Conservation (phyloP, 2,329 filamentous ascomycete species). For the Fonsecaea erecta region DNA sequence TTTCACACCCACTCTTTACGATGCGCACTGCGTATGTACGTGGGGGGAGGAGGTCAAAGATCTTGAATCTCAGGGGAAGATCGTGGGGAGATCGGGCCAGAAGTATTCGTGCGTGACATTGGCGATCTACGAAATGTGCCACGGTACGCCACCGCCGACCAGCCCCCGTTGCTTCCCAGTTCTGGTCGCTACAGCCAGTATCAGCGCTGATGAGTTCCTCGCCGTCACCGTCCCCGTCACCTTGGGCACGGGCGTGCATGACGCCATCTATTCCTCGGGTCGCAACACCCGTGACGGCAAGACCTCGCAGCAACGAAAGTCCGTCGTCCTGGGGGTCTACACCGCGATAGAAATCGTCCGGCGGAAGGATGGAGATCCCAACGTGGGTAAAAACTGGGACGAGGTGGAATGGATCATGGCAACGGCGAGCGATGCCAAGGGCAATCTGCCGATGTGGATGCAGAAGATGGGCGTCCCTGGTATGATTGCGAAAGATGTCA, state of each 20-base stretch:
- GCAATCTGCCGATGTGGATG: slow-evolving; percentile 66
- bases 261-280: slow-evolving; percentile 38
- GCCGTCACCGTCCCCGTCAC: slow-evolving; percentile 42
- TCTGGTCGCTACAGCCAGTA: slow-evolving; percentile 39
- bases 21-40: slow-evolving; percentile 38
- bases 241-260: slow-evolving; percentile 29
- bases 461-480: slow-evolving; percentile 68
- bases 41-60: slow-evolving; percentile 37
- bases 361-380: slow-evolving; percentile 1
- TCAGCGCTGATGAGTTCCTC: slow-evolving; percentile 35
- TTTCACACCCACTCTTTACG: slow-evolving; percentile 47
- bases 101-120: slow-evolving; percentile 25
- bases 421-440: slow-evolving; percentile 72
- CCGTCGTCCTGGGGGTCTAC: slow-evolving; percentile 38
- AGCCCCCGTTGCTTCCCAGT: slow-evolving; percentile 41
- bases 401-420: slow-evolving; percentile 77
- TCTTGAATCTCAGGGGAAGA: slow-evolving; percentile 16
- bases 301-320: slow-evolving; percentile 36
- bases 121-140: slow-evolving; percentile 42
- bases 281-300: slow-evolving; percentile 38
- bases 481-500: slow-evolving; percentile 72
- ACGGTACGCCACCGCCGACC: slow-evolving; percentile 38
- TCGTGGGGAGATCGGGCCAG: neutral
- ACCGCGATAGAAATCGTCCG: slow-evolving; percentile 36
- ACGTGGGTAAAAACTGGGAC: slow-evolving; percentile 57